Base-by-base conservation (phyloP, 2,329 filamentous ascomycete species). In the Aspergillus pseudotamarii region DNA sequence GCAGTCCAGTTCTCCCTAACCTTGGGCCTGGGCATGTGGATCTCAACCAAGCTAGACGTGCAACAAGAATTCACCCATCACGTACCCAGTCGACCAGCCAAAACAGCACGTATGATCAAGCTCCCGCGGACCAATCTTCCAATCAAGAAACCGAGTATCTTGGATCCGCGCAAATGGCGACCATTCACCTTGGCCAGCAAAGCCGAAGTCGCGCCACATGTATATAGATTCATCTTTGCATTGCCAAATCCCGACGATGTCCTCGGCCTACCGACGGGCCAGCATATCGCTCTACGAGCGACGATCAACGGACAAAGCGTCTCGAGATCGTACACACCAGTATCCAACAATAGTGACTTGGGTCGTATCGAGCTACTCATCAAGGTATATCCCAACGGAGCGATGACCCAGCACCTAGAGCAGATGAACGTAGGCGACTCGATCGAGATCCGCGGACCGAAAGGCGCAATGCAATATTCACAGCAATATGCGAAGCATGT, bases 241-340 rank as follows among this genome's bases (percentile, higher is more conserved):
- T 77, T 86, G 2, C 84, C 85, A 0, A 77, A 75, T 0, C 66
- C 73, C 0, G 68, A 72, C 6, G 77, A 80, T 2, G 74, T 84
- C 0, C 76, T 86, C 3, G 84, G 84, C 6, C 76, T 87, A 3
- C 85, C 85, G 0, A 83, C 80, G 3, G 85, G 85, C 12, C 84
- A 86, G 68, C 85, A 86, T 65, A 77, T 87, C 10, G 77, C 83
- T 36, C 81, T 87, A 57, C 79, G 79, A 54, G 82, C 82, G 2
- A 73, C 72, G 1, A 72, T 85, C 14, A 74, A 82, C 57, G 81
- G 80, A 16, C 74, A 83, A 64, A 69, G 72, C 2, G 78, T 86
- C 26, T 72, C 76, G 3, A 76, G 85, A 4, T 85, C 83, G 1
- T 86, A 87, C 68, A 86, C 84, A 0, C 84, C 73, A 2, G 69